Percentiles rank a stretch among this genome's conserved stretches.
Evolutionary conservation across 768 basidiomycete genomes (phyloP).

Genomic region (Cantharellus anzutake): DNA sequence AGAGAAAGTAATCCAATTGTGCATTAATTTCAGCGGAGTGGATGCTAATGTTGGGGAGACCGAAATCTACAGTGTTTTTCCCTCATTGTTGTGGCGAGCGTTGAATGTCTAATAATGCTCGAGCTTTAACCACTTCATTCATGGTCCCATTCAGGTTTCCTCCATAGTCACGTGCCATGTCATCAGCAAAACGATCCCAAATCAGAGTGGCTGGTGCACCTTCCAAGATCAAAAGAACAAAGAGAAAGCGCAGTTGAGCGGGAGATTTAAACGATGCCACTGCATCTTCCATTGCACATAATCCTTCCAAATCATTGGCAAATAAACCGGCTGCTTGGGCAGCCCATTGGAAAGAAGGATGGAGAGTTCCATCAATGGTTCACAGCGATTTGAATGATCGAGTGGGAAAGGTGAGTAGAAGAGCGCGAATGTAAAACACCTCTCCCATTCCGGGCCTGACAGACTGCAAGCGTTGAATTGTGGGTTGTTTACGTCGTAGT

Average conservation of each 20-base stretch:
- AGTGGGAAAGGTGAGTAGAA: conserved; percentile 11
- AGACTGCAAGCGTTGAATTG: conserved; percentile 1
- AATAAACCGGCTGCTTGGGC: conserved; percentile 13
- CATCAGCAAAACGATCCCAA: neutral
- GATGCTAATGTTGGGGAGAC: neutral
- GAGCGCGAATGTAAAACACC: conserved; percentile 17
- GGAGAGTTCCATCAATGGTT: conserved; percentile 10
- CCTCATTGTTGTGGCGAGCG: neutral
- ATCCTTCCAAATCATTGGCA: conserved; percentile 12
- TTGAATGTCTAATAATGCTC: no score
- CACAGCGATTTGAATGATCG: conserved; percentile 13
- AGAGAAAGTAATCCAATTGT: neutral
- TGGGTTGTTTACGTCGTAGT: neutral
- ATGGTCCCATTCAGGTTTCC: neutral
- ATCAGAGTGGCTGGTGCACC: neutral
- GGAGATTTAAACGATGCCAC: conserved; percentile 18
- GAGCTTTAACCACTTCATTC: neutral
- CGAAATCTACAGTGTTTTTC: neutral
- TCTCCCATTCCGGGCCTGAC: conserved; percentile 17
- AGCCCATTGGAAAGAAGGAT: conserved; percentile 13
- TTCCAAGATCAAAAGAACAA: conserved; percentile 14
- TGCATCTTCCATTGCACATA: conserved; percentile 21
- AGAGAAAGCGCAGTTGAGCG: conserved; percentile 20
- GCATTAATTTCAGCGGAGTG: neutral
- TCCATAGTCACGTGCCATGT: neutral